Evolutionary conservation across 1,139 yeast genomes (phyloP), one percentile per base, ranked within the genome.

Genomic region (Yamadazyma jaroonii): DNA sequence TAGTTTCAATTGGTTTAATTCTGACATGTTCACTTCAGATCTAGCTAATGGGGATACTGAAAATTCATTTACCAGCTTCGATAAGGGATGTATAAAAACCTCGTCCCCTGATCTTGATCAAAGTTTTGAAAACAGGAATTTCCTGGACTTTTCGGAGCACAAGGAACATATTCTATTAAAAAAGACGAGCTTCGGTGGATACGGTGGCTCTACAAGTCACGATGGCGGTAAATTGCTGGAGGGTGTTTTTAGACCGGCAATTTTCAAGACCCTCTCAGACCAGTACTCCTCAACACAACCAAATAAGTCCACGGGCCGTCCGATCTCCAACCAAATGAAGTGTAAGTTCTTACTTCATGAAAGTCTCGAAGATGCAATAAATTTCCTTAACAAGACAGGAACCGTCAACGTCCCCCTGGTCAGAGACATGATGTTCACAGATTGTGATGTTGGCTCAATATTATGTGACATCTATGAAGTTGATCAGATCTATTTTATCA

Each of bases 241-340:
- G n/a, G n/a, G n/a, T n/a, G n/a, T n/a, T n/a, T n/a, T n/a, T n/a
- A n/a, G n/a, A n/a, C n/a, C n/a, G n/a, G n/a, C n/a, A n/a, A n/a
- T n/a, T n/a, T n/a, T n/a, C n/a, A n/a, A n/a, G n/a, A n/a, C n/a
- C n/a, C n/a, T n/a, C n/a, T n/a, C n/a, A n/a, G n/a, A n/a, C n/a
- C n/a, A n/a, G n/a, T n/a, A n/a, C n/a, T n/a, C n/a, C n/a, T n/a
- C n/a, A n/a, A n/a, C n/a, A n/a, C n/a, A n/a, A n/a, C n/a, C n/a
- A n/a, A n/a, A n/a, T n/a, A 25, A 25, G 12, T 28, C 30, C 6
- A 30, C 11, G n/a, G 39, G 39, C 9, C 27, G 39, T 24, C 39
- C 39, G 9, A n/a, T 25, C 3, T 15, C 39, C 7, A 29, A 21
- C 10, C 31, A 15, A 9, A 15, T 36, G 9, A 27, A 24, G 14